Evolutionary conservation across 495 filamentous ascomycete species (phyloP).

Genomic region (Penicillium verhagenii): DNA sequence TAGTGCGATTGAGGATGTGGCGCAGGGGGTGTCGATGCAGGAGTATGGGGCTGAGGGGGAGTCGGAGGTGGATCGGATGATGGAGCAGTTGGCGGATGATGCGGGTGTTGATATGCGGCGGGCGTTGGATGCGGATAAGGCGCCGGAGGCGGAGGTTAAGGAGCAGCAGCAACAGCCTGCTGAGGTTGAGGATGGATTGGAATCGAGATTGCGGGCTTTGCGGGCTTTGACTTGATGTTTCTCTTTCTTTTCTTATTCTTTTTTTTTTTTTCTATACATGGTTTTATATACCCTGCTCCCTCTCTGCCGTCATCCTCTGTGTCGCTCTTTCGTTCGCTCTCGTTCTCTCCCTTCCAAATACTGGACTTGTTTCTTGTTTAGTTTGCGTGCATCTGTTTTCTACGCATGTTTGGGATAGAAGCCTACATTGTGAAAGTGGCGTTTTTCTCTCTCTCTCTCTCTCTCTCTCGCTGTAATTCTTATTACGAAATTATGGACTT

Average conservation of each 20-base stretch:
- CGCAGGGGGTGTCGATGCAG: slow-evolving; percentile 46
- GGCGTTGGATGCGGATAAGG: slow-evolving; percentile 39
- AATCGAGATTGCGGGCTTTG: slow-evolving; percentile 42
- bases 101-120: slow-evolving; percentile 46
- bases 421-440: too few species aligned
- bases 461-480: too few species aligned
- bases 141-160: slow-evolving; percentile 41
- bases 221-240: slow-evolving; percentile 40
- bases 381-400: too few species aligned
- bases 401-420: too few species aligned
- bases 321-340: too few species aligned
- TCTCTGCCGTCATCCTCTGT: background rate
- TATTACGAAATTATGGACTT: too few species aligned
- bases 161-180: slow-evolving; percentile 29
- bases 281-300: background rate
- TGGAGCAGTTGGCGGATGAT: slow-evolving; percentile 50
- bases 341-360: too few species aligned
- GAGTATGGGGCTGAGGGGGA: slow-evolving; percentile 50
- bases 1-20: slow-evolving; percentile 47
- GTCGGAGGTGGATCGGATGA: slow-evolving; percentile 45
- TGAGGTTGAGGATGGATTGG: slow-evolving; percentile 46
- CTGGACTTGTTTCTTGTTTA: too few species aligned
- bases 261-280: too few species aligned
- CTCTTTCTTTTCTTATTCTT: too few species aligned
- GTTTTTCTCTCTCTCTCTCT: too few species aligned